Base-by-base conservation (phyloP, 805 yeast genomes). In the Clavispora fructus region DNA sequence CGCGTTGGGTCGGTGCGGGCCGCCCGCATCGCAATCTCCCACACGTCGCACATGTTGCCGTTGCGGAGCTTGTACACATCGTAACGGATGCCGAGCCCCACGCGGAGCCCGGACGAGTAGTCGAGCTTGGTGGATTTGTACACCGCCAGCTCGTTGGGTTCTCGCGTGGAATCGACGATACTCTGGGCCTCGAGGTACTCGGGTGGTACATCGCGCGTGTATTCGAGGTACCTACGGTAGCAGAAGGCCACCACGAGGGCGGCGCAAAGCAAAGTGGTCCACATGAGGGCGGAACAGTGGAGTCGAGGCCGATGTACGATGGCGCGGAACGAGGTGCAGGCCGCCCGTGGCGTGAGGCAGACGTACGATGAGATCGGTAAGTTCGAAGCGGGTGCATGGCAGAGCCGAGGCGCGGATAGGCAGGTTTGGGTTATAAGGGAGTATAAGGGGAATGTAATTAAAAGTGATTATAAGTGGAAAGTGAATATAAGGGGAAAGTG, bases 71-170 rank as follows among this genome's bases (percentile, higher is more conserved):
- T 78, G 60, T 83, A 85, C 31, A 79, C 82, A 25, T 77, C 71
- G 48, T 71, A 72, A 38, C 87, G 74, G 23, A 90, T 75, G 40
- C 80, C 79, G 45, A 87, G 65, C 0, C 95, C 95, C 2, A 86
- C 76, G 19, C 83, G 72, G 46, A 90, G 69, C 0, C 87, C 84
- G 48, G 78, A 61, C 6, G 88, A 87, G 59, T 79, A 82, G 19
- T 91, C 94, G 29, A 86, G 79, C 53, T 85, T 81, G 40, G 80
- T 80, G 42, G 89, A 84, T 51, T 94, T 75, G 62, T 86, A 83
- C 10, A 86, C 70, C 0, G 96, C 91, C 13, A 91, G 78, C 61
- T 90, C 95, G 42, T 77, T 72, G 6, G 72, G 69, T 38, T 75
- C 70, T n/a, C 95, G 71, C 1, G 87, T 83, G 6, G 82, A 66